Conservation (phyloP, 1,284 basidiomycete genomes). For the Pascua sp. region DNA sequence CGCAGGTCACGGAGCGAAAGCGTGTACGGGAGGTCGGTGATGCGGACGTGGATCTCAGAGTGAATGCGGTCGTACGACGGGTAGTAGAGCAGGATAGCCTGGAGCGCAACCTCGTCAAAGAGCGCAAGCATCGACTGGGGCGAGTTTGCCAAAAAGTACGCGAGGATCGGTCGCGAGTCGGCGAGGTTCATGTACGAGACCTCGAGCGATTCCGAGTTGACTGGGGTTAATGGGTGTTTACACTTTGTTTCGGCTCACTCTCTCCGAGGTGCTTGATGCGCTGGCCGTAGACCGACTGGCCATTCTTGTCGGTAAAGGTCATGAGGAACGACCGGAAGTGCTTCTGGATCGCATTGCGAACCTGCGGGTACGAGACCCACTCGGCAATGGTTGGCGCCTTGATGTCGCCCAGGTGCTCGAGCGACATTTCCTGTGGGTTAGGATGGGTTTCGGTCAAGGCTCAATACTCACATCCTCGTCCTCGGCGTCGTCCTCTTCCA, state of each 20-base stretch:
- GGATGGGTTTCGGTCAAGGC: no score
- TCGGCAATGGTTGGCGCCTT: slow-evolving; percentile 95
- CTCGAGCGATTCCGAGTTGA: slow-evolving; percentile 95
- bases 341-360: slow-evolving; percentile 81
- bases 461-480: slow-evolving; percentile 57
- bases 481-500: slow-evolving; percentile 77
- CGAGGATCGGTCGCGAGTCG: slow-evolving; percentile 85
- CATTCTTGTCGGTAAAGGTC: slow-evolving; percentile 89
- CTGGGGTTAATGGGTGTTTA: no score
- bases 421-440: slow-evolving; percentile 71
- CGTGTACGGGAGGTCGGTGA: slow-evolving; percentile 86
- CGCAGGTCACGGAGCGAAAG: slow-evolving; percentile 90
- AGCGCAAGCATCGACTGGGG: slow-evolving; percentile 88
- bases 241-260: slow-evolving; percentile 57
- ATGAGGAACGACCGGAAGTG: slow-evolving; percentile 95
- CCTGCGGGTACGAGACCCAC: slow-evolving; percentile 91
- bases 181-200: slow-evolving; percentile 92
- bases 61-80: slow-evolving; percentile 96
- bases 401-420: slow-evolving; percentile 95
- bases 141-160: slow-evolving; percentile 94
- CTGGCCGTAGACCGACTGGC: slow-evolving; percentile 89
- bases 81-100: slow-evolving; percentile 92
- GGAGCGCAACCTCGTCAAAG: slow-evolving; percentile 92
- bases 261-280: slow-evolving; percentile 91
- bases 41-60: slow-evolving; percentile 94